These are phyloP conservation scores for Ustilago hordei DNA, from an alignment of 1,284 basidiomycete genomes.

Conservation along the genomic window DNA sequence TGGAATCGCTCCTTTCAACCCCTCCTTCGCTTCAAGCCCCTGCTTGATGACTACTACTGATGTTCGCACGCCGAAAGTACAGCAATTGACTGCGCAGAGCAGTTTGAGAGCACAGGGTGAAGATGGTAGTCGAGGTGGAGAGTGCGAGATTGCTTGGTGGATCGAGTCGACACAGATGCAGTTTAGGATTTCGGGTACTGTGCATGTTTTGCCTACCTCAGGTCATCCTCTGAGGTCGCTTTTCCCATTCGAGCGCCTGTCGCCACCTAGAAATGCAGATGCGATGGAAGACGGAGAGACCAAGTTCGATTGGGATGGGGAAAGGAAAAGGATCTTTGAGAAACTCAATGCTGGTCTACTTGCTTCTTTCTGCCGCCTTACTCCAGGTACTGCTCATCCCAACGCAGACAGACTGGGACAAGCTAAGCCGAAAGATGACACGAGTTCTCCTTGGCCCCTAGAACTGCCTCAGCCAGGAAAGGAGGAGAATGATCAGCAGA, in stretches of 20 bases:
- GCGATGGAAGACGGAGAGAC: slow-evolving; percentile 24
- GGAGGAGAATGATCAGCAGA: slow-evolving; percentile 63
- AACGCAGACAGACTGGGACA: slow-evolving; percentile 21
- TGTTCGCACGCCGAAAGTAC: slow-evolving; percentile 68
- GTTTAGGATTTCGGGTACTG: slow-evolving; percentile 67
- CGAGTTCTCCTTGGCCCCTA: slow-evolving; percentile 57
- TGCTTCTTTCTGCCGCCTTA: slow-evolving; percentile 69
- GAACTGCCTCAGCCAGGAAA: slow-evolving; percentile 62
- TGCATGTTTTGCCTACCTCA: slow-evolving; percentile 65
- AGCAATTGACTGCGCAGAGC: slow-evolving; percentile 57
- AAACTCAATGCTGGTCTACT: slow-evolving; percentile 68
- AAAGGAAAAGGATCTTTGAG: slow-evolving; percentile 68
- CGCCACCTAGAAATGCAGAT: slow-evolving; percentile 33
- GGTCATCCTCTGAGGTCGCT: slow-evolving; percentile 40
- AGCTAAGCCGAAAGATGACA: slow-evolving; percentile 40
- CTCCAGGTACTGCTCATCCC: slow-evolving; percentile 64
- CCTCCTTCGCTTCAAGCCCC: slow-evolving; percentile 57
- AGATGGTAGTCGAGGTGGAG: slow-evolving; percentile 44
- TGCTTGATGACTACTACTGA: slow-evolving; percentile 70
- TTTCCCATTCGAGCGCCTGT: slow-evolving; percentile 51
- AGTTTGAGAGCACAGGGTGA: slow-evolving; percentile 32
- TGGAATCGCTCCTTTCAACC: slow-evolving; percentile 53
- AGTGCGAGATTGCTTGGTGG: slow-evolving; percentile 70
- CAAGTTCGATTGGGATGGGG: slow-evolving; percentile 69
- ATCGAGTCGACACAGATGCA: slow-evolving; percentile 66